Conservation (phyloP, 164 flowering plant genomes). For the Nelumbo lutea region DNA sequence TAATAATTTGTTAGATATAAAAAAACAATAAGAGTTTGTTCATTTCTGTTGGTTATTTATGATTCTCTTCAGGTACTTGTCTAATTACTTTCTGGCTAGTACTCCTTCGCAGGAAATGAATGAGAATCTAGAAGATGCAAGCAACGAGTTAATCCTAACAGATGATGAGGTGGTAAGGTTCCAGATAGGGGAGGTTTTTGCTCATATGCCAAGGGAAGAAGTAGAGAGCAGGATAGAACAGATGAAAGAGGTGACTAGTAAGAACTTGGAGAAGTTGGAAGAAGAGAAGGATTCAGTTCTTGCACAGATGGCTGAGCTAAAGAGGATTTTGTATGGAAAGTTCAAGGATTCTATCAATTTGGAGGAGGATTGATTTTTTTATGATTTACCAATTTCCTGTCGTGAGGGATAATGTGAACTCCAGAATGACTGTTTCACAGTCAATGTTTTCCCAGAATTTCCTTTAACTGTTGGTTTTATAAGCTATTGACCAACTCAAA, state of each 20-base stretch:
- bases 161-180: slow-evolving; percentile 88
- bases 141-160: slow-evolving; percentile 88
- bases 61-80: background rate
- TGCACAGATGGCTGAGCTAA: slow-evolving; percentile 87
- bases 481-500: no score
- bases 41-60: background rate
- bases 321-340: slow-evolving; percentile 83
- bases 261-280: slow-evolving; percentile 66
- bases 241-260: slow-evolving; percentile 63
- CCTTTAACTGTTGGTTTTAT: no score
- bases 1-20: no score
- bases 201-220: slow-evolving; percentile 77
- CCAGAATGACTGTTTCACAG: no score
- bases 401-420: no score
- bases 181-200: slow-evolving; percentile 96
- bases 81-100: background rate
- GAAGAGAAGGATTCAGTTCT: slow-evolving; percentile 71
- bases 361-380: slow-evolving; percentile 63
- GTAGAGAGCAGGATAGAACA: slow-evolving; percentile 77
- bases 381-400: background rate
- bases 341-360: slow-evolving; percentile 94
- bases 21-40: no score
- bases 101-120: slow-evolving; percentile 51
- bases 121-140: slow-evolving; percentile 89
- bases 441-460: no score